Percentiles rank a stretch among this genome's conserved stretches.
Conservation (phyloP, 2,329 filamentous ascomycete species). For the Macrophomina tecta region DNA sequence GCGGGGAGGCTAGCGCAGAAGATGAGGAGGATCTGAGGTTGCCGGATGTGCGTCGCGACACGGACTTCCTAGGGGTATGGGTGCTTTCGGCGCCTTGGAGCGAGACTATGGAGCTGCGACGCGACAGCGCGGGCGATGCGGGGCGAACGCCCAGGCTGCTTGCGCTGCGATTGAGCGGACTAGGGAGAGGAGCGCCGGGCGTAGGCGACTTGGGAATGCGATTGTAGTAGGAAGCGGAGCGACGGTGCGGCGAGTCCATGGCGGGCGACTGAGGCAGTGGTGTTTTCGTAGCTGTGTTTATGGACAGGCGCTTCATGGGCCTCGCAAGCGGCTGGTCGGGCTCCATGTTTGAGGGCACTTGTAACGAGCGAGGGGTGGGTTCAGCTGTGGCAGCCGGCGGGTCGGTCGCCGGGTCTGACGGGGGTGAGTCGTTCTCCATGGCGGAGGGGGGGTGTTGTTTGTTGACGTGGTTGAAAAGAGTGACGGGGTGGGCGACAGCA, state of each 20-base stretch:
- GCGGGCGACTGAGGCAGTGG: constrained; percentile 41
- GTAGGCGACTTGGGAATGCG: constrained; percentile 38
- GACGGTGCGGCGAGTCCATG: constrained; percentile 35
- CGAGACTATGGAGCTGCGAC: constrained; percentile 26
- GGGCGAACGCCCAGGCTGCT: constrained; percentile 50
- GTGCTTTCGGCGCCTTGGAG: constrained; percentile 28
- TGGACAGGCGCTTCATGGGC: constrained; percentile 45
- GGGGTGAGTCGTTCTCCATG: constrained; percentile 22
- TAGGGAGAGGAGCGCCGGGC: constrained; percentile 32
- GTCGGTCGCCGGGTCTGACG: constrained; percentile 5
- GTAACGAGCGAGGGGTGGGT: constrained; percentile 25
- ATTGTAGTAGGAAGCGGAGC: constrained; percentile 31
- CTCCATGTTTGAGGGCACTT: constrained; percentile 42
- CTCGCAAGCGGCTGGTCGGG: constrained; percentile 41
- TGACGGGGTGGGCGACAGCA: constrained; percentile 15
- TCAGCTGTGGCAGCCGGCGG: constrained; percentile 12
- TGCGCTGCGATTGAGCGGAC: constrained; percentile 49
- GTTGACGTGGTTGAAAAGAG: constrained; percentile 18
- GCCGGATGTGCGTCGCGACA: constrained; percentile 52
- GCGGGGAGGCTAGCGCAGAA: constrained; percentile 44
- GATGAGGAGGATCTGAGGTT: constrained; percentile 44
- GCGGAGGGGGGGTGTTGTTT: constrained; percentile 17
- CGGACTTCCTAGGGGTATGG: constrained; percentile 43
- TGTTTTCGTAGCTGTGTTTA: constrained; percentile 40
- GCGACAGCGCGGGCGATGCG: constrained; percentile 48